These are phyloP conservation scores for Entrophospora sp. DNA, from an alignment of 192 early-diverging fungal genomes.

Conservation along the genomic window DNA sequence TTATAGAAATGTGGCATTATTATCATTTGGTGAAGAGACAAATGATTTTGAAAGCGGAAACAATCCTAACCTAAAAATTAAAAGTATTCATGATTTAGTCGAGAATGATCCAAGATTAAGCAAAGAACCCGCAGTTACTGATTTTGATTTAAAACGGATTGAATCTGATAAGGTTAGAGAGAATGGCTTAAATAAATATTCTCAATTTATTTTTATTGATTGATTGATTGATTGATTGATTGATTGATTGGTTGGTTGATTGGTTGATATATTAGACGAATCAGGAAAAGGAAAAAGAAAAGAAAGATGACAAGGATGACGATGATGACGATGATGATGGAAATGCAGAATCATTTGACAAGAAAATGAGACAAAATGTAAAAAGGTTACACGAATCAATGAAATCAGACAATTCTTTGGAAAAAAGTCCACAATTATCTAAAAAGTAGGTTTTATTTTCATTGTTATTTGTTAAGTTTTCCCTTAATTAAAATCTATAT, in stretches of 20 bases:
- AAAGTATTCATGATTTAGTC: constrained; percentile 74
- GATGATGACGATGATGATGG: constrained; percentile 28
- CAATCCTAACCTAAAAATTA: constrained; percentile 35
- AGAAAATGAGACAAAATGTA: constrained; percentile 18
- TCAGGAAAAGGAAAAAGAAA: too few relatives aligned
- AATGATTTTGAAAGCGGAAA: constrained; percentile 37
- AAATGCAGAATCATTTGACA: constrained; percentile 23
- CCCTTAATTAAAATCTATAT: background rate
- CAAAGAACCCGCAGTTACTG: constrained; percentile 8
- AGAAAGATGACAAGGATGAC: constrained; percentile 8
- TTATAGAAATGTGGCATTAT: constrained; percentile 57
- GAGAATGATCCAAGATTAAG: constrained; percentile 34
- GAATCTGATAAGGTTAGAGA: background rate
- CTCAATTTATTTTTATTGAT: too few relatives aligned
- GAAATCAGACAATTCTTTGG: background rate
- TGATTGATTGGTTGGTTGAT: too few relatives aligned
- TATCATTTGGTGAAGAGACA: constrained; percentile 88
- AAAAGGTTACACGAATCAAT: constrained; percentile 11
- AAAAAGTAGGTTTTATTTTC: background rate
- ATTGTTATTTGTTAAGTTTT: background rate
- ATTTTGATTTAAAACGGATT: background rate
- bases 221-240: too few relatives aligned
- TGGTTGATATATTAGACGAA: too few relatives aligned
- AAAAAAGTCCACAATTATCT: background rate
- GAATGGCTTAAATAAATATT: too few relatives aligned